Evolutionary conservation across 495 filamentous ascomycete genomes (phyloP).

Genomic region (Apodospora peruviana): DNA sequence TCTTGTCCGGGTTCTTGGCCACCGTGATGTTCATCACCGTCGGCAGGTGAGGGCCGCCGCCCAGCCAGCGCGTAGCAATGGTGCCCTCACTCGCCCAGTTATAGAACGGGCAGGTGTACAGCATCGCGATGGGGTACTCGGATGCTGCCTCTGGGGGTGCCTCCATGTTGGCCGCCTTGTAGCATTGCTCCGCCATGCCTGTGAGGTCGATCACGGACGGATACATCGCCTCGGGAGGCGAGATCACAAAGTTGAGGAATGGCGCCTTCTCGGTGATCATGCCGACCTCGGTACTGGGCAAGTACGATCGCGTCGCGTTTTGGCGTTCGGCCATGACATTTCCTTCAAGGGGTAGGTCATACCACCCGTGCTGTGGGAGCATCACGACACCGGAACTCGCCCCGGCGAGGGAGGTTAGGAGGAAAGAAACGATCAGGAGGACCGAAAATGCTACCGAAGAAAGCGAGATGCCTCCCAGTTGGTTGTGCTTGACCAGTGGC

Average conservation of each 20-base stretch:
- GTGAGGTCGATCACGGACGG: neutral
- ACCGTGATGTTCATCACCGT: neutral
- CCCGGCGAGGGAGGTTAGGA: neutral
- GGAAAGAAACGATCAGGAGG: neutral
- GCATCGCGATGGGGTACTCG: too few relatives aligned
- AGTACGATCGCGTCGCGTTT: too few relatives aligned
- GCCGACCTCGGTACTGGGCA: too few relatives aligned
- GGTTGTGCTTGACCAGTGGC: neutral
- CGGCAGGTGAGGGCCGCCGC: neutral
- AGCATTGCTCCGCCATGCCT: neutral
- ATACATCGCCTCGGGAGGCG: neutral
- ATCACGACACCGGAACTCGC: slow-evolving; percentile 2
- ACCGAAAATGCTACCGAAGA: neutral
- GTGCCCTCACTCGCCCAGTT: neutral
- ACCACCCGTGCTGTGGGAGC: neutral
- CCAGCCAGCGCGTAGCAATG: neutral
- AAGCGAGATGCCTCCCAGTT: too few relatives aligned
- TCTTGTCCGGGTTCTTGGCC: too few relatives aligned
- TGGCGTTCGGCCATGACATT: too few relatives aligned
- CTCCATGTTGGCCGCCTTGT: neutral
- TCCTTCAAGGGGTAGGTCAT: neutral
- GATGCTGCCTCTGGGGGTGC: too few relatives aligned
- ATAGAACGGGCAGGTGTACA: neutral
- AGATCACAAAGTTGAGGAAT: neutral
- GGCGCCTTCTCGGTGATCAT: too few relatives aligned